Evolutionary conservation across 345 rosid genomes (phyloP).

Genomic region (Eucalyptus grandis): DNA sequence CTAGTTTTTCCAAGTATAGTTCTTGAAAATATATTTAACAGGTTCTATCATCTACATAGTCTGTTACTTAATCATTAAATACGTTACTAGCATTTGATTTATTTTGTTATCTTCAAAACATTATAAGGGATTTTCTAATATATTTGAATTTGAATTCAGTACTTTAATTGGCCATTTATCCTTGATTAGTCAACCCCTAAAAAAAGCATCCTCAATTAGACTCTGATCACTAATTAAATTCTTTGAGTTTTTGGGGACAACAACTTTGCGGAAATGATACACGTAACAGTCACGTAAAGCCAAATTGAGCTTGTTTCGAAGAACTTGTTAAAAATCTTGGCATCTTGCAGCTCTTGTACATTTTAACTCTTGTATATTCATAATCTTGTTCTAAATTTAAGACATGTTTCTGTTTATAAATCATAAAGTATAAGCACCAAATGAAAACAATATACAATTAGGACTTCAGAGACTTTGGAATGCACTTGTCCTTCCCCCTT

Average conservation of each 20-base stretch:
- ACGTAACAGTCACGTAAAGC: neutral
- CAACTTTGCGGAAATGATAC: neutral
- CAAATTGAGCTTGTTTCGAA: neutral
- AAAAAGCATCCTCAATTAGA: neutral
- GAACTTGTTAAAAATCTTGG: neutral
- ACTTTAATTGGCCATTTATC: neutral
- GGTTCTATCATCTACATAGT: too few relatives aligned
- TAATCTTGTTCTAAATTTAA: neutral
- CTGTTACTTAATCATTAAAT: too few relatives aligned
- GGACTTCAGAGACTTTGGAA: neutral
- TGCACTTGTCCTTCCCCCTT: neutral
- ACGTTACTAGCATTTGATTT: too few relatives aligned
- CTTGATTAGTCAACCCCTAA: neutral
- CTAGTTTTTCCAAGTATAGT: too few relatives aligned
- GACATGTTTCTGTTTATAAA: neutral
- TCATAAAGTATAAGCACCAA: neutral
- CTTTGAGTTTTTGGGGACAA: neutral
- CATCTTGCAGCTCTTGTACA: neutral
- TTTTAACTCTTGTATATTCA: neutral
- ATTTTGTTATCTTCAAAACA: too few relatives aligned
- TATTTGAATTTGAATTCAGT: too few relatives aligned
- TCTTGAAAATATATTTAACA: too few relatives aligned
- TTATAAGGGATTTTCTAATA: too few relatives aligned
- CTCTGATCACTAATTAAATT: neutral
- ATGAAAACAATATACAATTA: neutral